Conservation (phyloP, 2,329 filamentous ascomycete species). For the Corynespora cassiicola region DNA sequence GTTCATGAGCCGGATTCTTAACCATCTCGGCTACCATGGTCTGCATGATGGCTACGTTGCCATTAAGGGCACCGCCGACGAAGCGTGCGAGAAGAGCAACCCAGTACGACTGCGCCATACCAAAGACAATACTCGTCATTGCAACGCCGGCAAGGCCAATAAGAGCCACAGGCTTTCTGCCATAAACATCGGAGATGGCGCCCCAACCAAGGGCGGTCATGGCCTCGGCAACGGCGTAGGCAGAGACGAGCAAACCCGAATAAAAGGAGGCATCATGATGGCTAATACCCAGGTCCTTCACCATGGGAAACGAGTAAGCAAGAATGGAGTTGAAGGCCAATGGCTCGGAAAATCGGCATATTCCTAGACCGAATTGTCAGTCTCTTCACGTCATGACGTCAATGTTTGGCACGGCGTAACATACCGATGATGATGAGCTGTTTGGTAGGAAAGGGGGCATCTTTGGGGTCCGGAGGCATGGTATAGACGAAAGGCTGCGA, state of each 20-base stretch:
- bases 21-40: constrained; percentile 96
- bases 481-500: too few relatives aligned
- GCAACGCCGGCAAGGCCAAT: constrained; percentile 77
- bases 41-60: constrained; percentile 88
- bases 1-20: constrained; percentile 86
- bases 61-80: constrained; percentile 83
- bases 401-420: constrained; percentile 13
- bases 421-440: constrained; percentile 54
- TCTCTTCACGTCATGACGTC: constrained; percentile 1
- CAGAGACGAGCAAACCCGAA: constrained; percentile 82
- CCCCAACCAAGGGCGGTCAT: constrained; percentile 73
- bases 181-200: constrained; percentile 47
- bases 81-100: constrained; percentile 78
- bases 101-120: constrained; percentile 83
- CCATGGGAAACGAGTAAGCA: constrained; percentile 66
- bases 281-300: constrained; percentile 45
- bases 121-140: constrained; percentile 81
- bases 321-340: constrained; percentile 95
- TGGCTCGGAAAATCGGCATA: constrained; percentile 90
- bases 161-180: constrained; percentile 49
- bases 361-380: constrained; percentile 62
- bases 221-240: constrained; percentile 87
- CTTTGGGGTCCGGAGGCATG: constrained; percentile 40
- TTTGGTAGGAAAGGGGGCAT: constrained; percentile 52
- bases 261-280: constrained; percentile 74